A percentile compares a stretch with the other conserved stretches of the same genome.
phyloP scores from a whole-genome alignment of 345 rosid species.

The Populus alba region DNA sequence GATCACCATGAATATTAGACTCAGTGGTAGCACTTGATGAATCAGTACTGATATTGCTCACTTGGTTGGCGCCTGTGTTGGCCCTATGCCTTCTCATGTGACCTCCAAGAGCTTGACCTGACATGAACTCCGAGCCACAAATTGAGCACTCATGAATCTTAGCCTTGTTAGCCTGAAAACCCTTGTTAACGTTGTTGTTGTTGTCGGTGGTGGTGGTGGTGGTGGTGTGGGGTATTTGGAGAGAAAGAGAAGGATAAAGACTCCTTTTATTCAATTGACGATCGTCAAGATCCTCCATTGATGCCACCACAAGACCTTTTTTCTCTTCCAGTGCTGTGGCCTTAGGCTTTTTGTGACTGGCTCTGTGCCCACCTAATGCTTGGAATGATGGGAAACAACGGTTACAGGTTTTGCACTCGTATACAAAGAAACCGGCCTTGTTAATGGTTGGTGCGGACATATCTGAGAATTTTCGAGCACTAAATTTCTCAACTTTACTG shows the following conservation, averaged over 20 bases:
- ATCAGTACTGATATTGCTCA: neutral
- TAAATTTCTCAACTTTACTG: conserved; percentile 3
- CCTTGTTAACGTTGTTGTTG: conserved; percentile 15
- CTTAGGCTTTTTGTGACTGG: conserved; percentile 87
- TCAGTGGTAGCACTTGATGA: neutral
- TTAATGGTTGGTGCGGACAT: conserved; percentile 17
- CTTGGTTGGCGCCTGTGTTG: conserved; percentile 21
- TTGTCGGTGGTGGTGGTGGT: conserved; percentile 18
- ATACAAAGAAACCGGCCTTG: conserved; percentile 56
- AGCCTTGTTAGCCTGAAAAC: conserved; percentile 24
- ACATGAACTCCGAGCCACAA: conserved; percentile 82
- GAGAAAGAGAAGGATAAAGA: conserved; percentile 27
- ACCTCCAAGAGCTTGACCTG: conserved; percentile 98
- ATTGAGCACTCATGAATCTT: conserved; percentile 88
- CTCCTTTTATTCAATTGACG: conserved; percentile 11
- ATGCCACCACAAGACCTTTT: conserved; percentile 10
- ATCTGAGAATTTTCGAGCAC: conserved; percentile 34
- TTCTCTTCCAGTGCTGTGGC: conserved; percentile 20
- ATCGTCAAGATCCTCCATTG: conserved; percentile 17
- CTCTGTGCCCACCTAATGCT: conserved; percentile 95
- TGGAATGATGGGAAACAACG: conserved; percentile 88
- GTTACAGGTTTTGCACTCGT: conserved; percentile 90
- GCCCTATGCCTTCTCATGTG: conserved; percentile 97
- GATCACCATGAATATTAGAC: neutral
- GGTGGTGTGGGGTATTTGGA: conserved; percentile 25